Evolutionary conservation across 192 early-diverging fungal genomes (phyloP), one percentile per base, ranked within the genome.

Genomic region (Rhizophlyctis rosea): DNA sequence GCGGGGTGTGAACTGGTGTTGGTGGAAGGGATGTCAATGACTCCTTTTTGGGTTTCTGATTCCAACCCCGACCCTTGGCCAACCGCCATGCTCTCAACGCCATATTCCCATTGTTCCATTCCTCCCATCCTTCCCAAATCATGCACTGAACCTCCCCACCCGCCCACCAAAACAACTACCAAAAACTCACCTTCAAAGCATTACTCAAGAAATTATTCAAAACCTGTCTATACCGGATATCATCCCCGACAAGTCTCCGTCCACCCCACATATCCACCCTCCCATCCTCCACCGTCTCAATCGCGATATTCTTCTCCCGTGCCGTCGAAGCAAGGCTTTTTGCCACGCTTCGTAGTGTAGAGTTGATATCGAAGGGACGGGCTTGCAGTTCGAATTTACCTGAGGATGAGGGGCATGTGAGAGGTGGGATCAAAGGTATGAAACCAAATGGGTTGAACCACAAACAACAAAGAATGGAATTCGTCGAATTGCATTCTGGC

Each of bases 301-400:
- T 27, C 7, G 2, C 11, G 31, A 65, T 65, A 16, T 28, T 44
- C 28, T 65, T 65, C 5, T 65, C 64, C 3, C 47, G 39, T 21
- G 64, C 64, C 14, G 50, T 51, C 4, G 34, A 39, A 24, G 34
- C 39, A 50, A 65, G 55, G 11, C 54, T 47, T 34, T 34, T 30
- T 25, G 55, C 64, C 4, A 44, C 35, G 13, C 36, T 21, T 32
- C 34, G 54, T 47, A 51, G 54, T 11, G 64, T 50, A 32, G 64
- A 21, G 30, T 57, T 50, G 1, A 65, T 21, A 47, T 65, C 64
- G 27, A 65, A 65, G 1, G 64, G 64, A 9, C 55, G 55, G 44
- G 55, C 30, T 31, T 65, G 64, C 3, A 65, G 54, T 24, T 59
- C 44, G 31, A 65, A 65, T 11, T 35, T 44, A 7, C 39, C 39